Percentiles rank a stretch among this genome's conserved stretches.
phyloP scores from a whole-genome alignment of 768 basidiomycete species.

The Lentinus tigrinus region DNA sequence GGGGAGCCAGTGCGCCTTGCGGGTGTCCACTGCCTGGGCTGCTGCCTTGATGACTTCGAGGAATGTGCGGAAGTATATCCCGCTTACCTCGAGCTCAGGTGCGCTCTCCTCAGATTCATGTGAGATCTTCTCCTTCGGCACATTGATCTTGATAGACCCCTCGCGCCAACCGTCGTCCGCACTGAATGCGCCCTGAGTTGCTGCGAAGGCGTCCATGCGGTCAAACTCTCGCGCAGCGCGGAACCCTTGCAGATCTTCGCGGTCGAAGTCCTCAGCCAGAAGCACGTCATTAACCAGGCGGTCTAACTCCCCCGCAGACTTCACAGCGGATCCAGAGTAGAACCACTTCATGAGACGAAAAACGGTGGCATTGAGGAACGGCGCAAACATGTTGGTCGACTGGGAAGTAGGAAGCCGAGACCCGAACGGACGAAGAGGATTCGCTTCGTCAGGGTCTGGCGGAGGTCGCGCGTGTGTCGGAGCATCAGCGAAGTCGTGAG shows the following conservation, averaged over 20 bases:
- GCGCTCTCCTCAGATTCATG: slow-evolving; percentile 24
- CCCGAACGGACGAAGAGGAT: too few relatives aligned
- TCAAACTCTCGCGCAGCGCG: slow-evolving; percentile 1
- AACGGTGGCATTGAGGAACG: slow-evolving; percentile 16
- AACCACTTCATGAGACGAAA: slow-evolving; percentile 32
- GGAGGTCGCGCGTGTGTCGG: too few relatives aligned
- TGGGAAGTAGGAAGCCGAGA: too few relatives aligned
- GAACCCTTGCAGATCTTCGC: not conserved
- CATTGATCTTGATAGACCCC: slow-evolving; percentile 16
- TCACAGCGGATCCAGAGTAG: slow-evolving; percentile 26
- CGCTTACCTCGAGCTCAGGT: slow-evolving; percentile 29
- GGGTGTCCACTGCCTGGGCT: not conserved
- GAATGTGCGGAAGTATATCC: slow-evolving; percentile 28
- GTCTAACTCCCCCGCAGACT: slow-evolving; percentile 28
- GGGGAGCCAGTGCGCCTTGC: slow-evolving; percentile 2
- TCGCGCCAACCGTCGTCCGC: slow-evolving; percentile 21
- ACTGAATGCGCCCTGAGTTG: slow-evolving; percentile 2
- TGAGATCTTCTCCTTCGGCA: slow-evolving; percentile 20
- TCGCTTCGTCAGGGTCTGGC: too few relatives aligned
- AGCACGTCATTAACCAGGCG: slow-evolving; percentile 22
- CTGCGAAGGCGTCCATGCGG: slow-evolving; percentile 4
- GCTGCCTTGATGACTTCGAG: slow-evolving; percentile 1
- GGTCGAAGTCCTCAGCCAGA: not conserved
- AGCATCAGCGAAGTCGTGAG: too few relatives aligned
- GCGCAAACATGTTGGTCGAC: too few relatives aligned